A percentile compares a stretch with the other conserved stretches of the same genome.
phyloP scores from a whole-genome alignment of 805 yeast species.

The Phaffomyces opuntiae region DNA sequence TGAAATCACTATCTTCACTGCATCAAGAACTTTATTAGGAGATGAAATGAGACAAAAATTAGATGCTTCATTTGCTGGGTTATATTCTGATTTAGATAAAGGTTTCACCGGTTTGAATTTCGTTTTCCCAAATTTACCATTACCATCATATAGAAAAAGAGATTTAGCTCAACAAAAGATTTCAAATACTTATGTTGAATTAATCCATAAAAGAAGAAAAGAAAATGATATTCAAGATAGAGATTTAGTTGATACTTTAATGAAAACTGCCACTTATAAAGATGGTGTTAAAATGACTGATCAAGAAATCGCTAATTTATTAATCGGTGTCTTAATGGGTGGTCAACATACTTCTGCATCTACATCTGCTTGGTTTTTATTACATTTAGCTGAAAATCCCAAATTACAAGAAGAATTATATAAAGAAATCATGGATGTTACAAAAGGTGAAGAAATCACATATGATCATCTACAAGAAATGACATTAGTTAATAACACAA shows the following conservation, averaged over 20 bases:
- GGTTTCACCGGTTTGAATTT: slow-evolving; percentile 96
- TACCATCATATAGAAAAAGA: slow-evolving; percentile 77
- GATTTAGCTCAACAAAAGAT: slow-evolving; percentile 84
- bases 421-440: slow-evolving; percentile 62
- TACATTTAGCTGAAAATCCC: slow-evolving; percentile 85
- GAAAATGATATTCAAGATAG: slow-evolving; percentile 74
- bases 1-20: slow-evolving; percentile 93
- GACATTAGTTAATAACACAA: slow-evolving; percentile 74
- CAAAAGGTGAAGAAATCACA: slow-evolving; percentile 52
- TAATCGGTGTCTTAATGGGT: slow-evolving; percentile 97
- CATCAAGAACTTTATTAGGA: slow-evolving; percentile 86
- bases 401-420: slow-evolving; percentile 77
- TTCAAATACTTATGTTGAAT: slow-evolving; percentile 70
- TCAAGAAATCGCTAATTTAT: slow-evolving; percentile 84
- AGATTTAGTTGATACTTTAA: slow-evolving; percentile 83
- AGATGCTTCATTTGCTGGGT: slow-evolving; percentile 73
- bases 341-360: slow-evolving; percentile 98
- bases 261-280: slow-evolving; percentile 78
- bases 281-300: slow-evolving; percentile 95
- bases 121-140: slow-evolving; percentile 90
- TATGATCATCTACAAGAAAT: slow-evolving; percentile 79
- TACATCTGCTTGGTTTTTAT: slow-evolving; percentile 89
- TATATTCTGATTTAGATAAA: slow-evolving; percentile 88
- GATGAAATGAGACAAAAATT: slow-evolving; percentile 83
- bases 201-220: slow-evolving; percentile 67